Conservation (phyloP, 306 rosid species). For the Trifolium fragiferum region DNA sequence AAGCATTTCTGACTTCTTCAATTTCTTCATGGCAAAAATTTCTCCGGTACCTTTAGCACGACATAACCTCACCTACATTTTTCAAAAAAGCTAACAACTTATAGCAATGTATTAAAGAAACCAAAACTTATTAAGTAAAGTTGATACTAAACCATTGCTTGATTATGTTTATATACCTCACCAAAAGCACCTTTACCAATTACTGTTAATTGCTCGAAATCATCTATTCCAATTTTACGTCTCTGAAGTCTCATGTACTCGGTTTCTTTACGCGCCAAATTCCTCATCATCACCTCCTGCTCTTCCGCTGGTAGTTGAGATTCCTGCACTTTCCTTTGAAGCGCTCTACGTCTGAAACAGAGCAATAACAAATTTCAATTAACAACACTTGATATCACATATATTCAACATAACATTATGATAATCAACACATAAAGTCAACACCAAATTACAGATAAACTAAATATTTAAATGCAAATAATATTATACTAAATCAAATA, state of each 20-base stretch:
- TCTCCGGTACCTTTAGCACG: conserved; percentile 84
- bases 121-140: background rate
- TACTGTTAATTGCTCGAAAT: conserved; percentile 88
- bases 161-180: conserved; percentile 62
- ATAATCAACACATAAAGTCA: background rate
- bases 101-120: conserved; percentile 15
- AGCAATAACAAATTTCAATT: conserved; percentile 18
- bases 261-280: conserved; percentile 88
- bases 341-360: conserved; percentile 72
- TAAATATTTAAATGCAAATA: background rate
- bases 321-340: conserved; percentile 82
- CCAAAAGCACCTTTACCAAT: conserved; percentile 99
- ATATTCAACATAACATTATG: background rate
- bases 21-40: conserved; percentile 94
- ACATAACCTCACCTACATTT: conserved; percentile 82
- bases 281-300: conserved; percentile 93
- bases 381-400: background rate
- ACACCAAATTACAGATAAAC: background rate
- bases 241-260: conserved; percentile 93
- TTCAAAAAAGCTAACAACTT: conserved; percentile 16
- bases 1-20: conserved; percentile 99
- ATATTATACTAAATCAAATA: background rate
- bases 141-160: conserved; percentile 8
- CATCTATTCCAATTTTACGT: conserved; percentile 93
- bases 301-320: conserved; percentile 85